These are phyloP conservation scores for Tricholoma bakamatsutake DNA, from an alignment of 768 basidiomycete species.

Conservation along the genomic window DNA sequence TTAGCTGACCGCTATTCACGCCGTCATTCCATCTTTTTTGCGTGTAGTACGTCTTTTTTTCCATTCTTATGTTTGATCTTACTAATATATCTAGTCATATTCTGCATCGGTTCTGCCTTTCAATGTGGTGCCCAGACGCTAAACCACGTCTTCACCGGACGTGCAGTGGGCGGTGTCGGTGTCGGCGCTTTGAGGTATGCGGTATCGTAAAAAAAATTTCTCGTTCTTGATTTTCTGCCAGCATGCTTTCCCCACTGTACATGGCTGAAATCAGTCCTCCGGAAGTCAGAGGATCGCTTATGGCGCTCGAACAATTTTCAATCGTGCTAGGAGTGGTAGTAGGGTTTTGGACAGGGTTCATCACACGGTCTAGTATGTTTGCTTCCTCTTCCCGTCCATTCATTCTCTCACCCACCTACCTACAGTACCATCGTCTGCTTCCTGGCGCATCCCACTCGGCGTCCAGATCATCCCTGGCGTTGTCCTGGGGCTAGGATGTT, in stretches of 20 bases:
- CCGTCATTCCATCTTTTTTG: slow-evolving; percentile 57
- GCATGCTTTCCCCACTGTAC: slow-evolving; percentile 77
- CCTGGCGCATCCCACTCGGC: slow-evolving; percentile 75
- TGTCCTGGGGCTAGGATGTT: slow-evolving; percentile 56
- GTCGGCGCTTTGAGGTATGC: slow-evolving; percentile 68
- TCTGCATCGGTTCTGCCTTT: slow-evolving; percentile 65
- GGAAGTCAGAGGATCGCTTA: slow-evolving; percentile 70
- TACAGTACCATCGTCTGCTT: slow-evolving; percentile 53
- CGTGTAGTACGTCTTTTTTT: slow-evolving; percentile 49
- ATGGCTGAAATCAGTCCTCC: slow-evolving; percentile 84
- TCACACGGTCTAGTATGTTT: slow-evolving; percentile 55
- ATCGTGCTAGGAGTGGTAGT: slow-evolving; percentile 79
- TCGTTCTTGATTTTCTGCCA: slow-evolving; percentile 19
- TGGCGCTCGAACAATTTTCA: slow-evolving; percentile 75
- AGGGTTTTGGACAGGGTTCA: slow-evolving; percentile 79
- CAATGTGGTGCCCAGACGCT: slow-evolving; percentile 59
- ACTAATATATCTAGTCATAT: slow-evolving; percentile 40
- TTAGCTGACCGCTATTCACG: slow-evolving; percentile 66
- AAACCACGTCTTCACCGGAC: slow-evolving; percentile 55
- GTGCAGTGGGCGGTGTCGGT: slow-evolving; percentile 72
- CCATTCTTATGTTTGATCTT: neutral
- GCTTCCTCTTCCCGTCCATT: neutral
- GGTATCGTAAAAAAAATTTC: slow-evolving; percentile 5
- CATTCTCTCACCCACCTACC: neutral
- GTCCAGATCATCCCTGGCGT: slow-evolving; percentile 67